Evolutionary conservation across 163 green algal species (phyloP).

Genomic region (Coccomyxa subellipsoidea): DNA sequence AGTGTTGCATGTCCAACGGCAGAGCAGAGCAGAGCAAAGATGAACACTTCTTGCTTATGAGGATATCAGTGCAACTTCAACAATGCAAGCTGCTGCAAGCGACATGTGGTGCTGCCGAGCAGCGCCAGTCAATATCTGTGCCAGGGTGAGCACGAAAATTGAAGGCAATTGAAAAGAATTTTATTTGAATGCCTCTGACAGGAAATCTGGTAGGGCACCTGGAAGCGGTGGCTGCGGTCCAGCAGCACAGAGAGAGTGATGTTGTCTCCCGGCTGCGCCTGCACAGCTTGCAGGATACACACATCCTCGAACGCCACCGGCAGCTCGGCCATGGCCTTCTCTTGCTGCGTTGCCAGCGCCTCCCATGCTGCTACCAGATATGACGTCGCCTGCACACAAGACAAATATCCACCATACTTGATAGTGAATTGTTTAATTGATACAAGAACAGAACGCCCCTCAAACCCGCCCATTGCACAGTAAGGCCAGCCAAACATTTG

Average conservation of each 20-base stretch:
- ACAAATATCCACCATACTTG: not conserved
- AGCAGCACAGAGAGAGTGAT: constrained; percentile 2
- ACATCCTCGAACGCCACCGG: constrained; percentile 14
- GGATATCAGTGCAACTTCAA: not conserved
- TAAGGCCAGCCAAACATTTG: too few relatives aligned
- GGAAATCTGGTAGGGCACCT: too few relatives aligned
- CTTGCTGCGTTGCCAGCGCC: not conserved
- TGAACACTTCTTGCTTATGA: too few relatives aligned
- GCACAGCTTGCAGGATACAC: not conserved
- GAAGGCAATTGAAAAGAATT: too few relatives aligned
- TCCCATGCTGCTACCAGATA: constrained; percentile 21
- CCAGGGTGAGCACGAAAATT: too few relatives aligned
- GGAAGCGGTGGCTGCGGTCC: constrained; percentile 13
- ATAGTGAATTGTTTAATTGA: not conserved
- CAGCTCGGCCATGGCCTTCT: constrained; percentile 7
- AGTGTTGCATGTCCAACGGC: too few relatives aligned
- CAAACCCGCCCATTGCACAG: too few relatives aligned
- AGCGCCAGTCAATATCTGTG: too few relatives aligned
- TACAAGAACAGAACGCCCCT: not conserved
- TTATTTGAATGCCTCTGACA: too few relatives aligned
- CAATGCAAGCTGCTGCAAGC: too few relatives aligned
- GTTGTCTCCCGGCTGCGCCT: not conserved
- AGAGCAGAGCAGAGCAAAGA: too few relatives aligned
- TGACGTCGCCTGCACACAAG: not conserved
- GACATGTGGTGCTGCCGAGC: too few relatives aligned